A percentile compares a stretch with the other conserved stretches of the same genome.
These are phyloP conservation scores for Neurospora sp. DNA, from an alignment of 495 filamentous ascomycete genomes.

Conservation along the genomic window DNA sequence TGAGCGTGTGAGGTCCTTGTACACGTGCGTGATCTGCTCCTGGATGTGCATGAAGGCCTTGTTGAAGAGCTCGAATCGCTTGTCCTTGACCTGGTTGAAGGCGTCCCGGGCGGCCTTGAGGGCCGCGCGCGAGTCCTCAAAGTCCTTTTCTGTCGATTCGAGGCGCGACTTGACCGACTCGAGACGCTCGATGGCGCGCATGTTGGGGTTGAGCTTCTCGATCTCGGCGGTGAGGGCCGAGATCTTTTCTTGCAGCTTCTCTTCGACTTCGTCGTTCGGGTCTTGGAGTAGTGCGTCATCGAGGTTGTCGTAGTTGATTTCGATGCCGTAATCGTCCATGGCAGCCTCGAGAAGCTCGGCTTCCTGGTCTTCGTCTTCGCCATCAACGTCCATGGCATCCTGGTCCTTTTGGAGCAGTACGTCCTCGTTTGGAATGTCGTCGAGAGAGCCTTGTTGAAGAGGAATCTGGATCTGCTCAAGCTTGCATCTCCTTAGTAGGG, in stretches of 20 bases:
- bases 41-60: slow-evolving; percentile 92
- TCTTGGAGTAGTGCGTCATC: slow-evolving; percentile 70
- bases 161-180: slow-evolving; percentile 77
- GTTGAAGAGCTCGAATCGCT: slow-evolving; percentile 85
- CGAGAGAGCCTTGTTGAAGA: slow-evolving; percentile 68
- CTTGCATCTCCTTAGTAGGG: slow-evolving; percentile 77
- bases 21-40: slow-evolving; percentile 86
- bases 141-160: slow-evolving; percentile 77
- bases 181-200: slow-evolving; percentile 88
- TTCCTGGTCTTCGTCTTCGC: slow-evolving; percentile 49
- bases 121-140: slow-evolving; percentile 65
- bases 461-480: slow-evolving; percentile 88
- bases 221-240: slow-evolving; percentile 62
- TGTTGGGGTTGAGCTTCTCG: slow-evolving; percentile 90
- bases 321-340: slow-evolving; percentile 82
- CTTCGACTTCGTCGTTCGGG: slow-evolving; percentile 64
- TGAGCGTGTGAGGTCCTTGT: slow-evolving; percentile 86
- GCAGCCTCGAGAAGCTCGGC: slow-evolving; percentile 42
- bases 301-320: slow-evolving; percentile 77
- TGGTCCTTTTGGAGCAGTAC: slow-evolving; percentile 55
- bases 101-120: slow-evolving; percentile 68
- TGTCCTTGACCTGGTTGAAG: slow-evolving; percentile 70
- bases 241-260: slow-evolving; percentile 72
- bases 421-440: slow-evolving; percentile 80
- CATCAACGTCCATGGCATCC: slow-evolving; percentile 83